Base-by-base conservation (phyloP, 1,284 basidiomycete genomes). In the Neonothopanus nambi region DNA sequence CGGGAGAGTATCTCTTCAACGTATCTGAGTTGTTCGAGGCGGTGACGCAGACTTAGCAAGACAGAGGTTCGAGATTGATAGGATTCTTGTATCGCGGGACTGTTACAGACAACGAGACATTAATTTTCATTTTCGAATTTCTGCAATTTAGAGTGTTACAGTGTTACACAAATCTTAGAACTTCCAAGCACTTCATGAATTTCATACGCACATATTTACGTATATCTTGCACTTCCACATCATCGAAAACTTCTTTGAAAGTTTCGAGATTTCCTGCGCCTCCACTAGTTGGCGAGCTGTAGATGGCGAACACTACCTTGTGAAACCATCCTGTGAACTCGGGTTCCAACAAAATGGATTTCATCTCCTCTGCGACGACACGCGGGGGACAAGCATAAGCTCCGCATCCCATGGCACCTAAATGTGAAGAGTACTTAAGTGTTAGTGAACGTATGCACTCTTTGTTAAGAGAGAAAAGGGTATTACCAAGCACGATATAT, bases 381-480 rank as follows among this genome's bases (percentile, higher is more conserved):
- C 54, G 53, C 1, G 76, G 69, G 3, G 76, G 76, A 57, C 75
- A 77, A 7, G 36, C 54, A 57, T 78, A 78, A 1, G 67, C 74
- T 11, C 75, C 76, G 54, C 76, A 78, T 0, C 76, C 76, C 68
- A 78, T 72, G 3, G 76, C 76, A 59, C 72, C 75, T 78, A 35
- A 5, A 49, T 8, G 12, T 30, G 20, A 9, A 44, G 9, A 28
- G 13, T 17, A 33, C n/a, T n/a, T n/a, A 24, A 35, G 21, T 17
- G 40, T 38, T 12, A 20, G 12, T 28, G 18, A 20, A 15, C 23
- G 36, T 30, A 13, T 11, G 11, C 12, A 28, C 9, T 26, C n/a
- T n/a, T n/a, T n/a, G n/a, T n/a, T n/a, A n/a, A n/a, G n/a, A 28
- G 6, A 21, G 13, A 15, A 17, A 30, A 11, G 18, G 13, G 5